Evolutionary conservation across 2,329 filamentous ascomycete species (phyloP).

Genomic region (Chaetomiaceae sp.): DNA sequence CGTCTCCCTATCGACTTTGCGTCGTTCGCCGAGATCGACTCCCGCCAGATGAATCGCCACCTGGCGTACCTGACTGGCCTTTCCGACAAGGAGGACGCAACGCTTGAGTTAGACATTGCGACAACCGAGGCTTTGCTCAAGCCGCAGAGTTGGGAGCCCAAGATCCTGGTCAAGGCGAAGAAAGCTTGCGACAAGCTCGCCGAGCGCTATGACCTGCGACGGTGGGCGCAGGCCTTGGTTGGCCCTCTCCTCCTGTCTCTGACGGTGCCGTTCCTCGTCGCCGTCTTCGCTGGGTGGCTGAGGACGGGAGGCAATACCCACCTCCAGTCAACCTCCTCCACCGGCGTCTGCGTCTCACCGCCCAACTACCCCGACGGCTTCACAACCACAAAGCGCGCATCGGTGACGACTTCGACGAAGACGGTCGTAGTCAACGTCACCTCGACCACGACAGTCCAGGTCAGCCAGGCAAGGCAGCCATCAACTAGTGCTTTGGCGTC

Average conservation of each 20-base stretch:
- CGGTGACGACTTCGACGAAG: constrained; percentile 20
- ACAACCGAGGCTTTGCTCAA: neutral
- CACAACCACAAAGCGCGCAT: constrained; percentile 7
- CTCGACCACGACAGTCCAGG: constrained; percentile 32
- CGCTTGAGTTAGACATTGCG: neutral
- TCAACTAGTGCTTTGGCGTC: constrained; percentile 26
- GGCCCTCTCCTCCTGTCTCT: constrained; percentile 13
- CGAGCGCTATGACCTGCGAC: constrained; percentile 2
- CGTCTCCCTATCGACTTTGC: constrained; percentile 43
- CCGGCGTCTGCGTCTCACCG: constrained; percentile 4
- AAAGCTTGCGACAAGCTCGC: neutral
- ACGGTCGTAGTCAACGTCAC: constrained; percentile 34
- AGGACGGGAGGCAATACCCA: neutral
- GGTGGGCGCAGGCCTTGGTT: constrained; percentile 10
- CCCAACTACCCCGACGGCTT: neutral
- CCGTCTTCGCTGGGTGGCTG: neutral
- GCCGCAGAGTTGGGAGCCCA: neutral
- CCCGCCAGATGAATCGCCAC: constrained; percentile 48
- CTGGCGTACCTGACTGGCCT: constrained; percentile 43
- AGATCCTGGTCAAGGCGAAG: neutral
- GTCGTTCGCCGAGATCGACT: constrained; percentile 46
- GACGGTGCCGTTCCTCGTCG: constrained; percentile 4
- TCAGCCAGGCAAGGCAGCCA: constrained; percentile 24
- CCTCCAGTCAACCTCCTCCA: neutral
- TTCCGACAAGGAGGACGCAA: constrained; percentile 19